phyloP scores from a whole-genome alignment of 2,329 filamentous ascomycete species.

The Trichoderma sp. region DNA sequence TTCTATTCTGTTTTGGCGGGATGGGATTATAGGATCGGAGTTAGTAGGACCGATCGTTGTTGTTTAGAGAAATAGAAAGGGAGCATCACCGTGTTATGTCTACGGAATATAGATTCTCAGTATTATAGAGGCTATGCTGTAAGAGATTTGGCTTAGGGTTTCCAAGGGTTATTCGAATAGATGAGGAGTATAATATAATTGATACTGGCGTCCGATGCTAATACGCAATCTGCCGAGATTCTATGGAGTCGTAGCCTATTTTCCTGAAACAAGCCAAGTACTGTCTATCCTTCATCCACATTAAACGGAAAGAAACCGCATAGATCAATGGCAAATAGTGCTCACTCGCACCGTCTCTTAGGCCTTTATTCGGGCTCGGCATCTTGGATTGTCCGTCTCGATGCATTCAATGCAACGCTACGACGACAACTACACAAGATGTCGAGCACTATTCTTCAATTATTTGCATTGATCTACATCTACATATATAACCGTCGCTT shows the following conservation, averaged over 20 bases:
- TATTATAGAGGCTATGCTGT: background rate
- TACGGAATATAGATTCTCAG: background rate
- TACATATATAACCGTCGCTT: background rate
- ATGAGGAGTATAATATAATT: background rate
- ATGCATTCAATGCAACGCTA: background rate
- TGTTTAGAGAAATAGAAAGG: background rate
- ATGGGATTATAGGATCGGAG: background rate
- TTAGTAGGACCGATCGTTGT: background rate
- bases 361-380: background rate
- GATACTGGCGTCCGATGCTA: background rate
- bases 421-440: background rate
- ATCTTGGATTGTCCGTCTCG: background rate
- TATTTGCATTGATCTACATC: background rate
- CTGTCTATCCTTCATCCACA: background rate
- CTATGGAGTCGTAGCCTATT: background rate
- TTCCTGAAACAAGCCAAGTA: background rate
- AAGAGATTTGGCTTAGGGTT: accelerated
- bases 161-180: background rate
- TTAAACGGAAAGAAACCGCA: background rate
- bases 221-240: background rate
- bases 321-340: background rate
- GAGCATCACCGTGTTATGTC: background rate
- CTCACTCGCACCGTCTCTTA: background rate
- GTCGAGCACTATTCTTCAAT: too few relatives aligned
- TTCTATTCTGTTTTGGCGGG: background rate